Base-by-base conservation (phyloP, 495 filamentous ascomycete genomes). In the Astrocystis sublimbata region DNA sequence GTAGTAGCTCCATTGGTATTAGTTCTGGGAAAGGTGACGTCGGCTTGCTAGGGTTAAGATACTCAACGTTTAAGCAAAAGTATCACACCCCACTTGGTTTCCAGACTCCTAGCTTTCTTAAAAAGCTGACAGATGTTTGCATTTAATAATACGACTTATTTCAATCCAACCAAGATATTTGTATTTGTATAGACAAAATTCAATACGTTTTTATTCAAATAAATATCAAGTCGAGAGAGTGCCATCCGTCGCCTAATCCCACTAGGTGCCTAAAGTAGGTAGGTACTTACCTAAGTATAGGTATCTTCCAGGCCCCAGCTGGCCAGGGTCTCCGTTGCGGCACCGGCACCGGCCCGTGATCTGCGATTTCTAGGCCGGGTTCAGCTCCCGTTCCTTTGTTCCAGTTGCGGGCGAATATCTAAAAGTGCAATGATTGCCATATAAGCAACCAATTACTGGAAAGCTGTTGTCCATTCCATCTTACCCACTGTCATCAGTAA, bases 21-120 rank as follows among this genome's bases (percentile, higher is more conserved):
- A n/a, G n/a, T n/a, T n/a, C 15, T 23, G 17, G 21, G 10, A 23
- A 55, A 47, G 66, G 71, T 79, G 76, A 79, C 76, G 76, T 79
- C 69, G 69, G 62, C 38, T 49, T 8, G n/a, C 17, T 43, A 28
- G 0, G 10, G 2, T 31, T n/a, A n/a, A n/a, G n/a, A n/a, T n/a
- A n/a, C n/a, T n/a, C n/a, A n/a, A 43, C 23, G 2, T 3, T 7
- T 28, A 45, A 31, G 9, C n/a, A n/a, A n/a, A n/a, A n/a, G n/a
- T n/a, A n/a, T 54, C 17, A 2, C 13, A 36, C 19, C 23, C 54
- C 24, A 33, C 54, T 24, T 63, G n/a, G n/a, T n/a, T n/a, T n/a
- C n/a, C n/a, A n/a, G n/a, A n/a, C n/a, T n/a, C n/a, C n/a, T n/a
- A n/a, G n/a, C n/a, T n/a, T n/a, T n/a, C n/a, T n/a, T n/a, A n/a